Evolutionary conservation across 148 eudicot genomes (phyloP).

Genomic region (Chenopodium suecicum): DNA sequence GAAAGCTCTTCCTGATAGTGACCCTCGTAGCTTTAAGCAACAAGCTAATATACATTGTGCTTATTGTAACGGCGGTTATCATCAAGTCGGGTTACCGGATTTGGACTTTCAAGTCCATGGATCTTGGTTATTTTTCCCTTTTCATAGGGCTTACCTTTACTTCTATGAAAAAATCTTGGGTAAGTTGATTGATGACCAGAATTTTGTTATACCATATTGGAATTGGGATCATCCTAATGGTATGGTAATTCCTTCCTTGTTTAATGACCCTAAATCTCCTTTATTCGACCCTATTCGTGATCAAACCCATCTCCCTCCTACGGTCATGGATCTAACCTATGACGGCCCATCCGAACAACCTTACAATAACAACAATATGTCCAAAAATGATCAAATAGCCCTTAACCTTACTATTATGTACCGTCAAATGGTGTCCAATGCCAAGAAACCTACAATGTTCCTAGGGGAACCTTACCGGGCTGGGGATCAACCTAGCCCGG

Average conservation of each 20-base stretch:
- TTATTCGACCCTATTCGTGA: slow-evolving; percentile 50
- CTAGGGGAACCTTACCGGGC: slow-evolving; percentile 70
- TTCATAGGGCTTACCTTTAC: slow-evolving; percentile 71
- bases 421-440: slow-evolving; percentile 68
- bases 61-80: slow-evolving; percentile 79
- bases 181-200: slow-evolving; percentile 59
- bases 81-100: slow-evolving; percentile 68
- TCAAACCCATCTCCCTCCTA: slow-evolving; percentile 46
- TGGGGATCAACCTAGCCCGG: slow-evolving; percentile 53
- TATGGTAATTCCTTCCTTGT: slow-evolving; percentile 61
- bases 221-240: slow-evolving; percentile 72
- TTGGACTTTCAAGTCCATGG: slow-evolving; percentile 69
- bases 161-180: slow-evolving; percentile 68
- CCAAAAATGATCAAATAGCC: slow-evolving; percentile 28
- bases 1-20: slow-evolving; percentile 66
- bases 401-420: slow-evolving; percentile 71
- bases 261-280: slow-evolving; percentile 40
- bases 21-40: slow-evolving; percentile 74
- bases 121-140: slow-evolving; percentile 88
- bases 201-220: slow-evolving; percentile 81
- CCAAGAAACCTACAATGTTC: slow-evolving; percentile 48
- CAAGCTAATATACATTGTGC: slow-evolving; percentile 90
- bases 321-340: slow-evolving; percentile 50
- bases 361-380: neutral
- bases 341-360: slow-evolving; percentile 23